phyloP scores from a whole-genome alignment of 305 asterid species.

The Solanum hybrid region DNA sequence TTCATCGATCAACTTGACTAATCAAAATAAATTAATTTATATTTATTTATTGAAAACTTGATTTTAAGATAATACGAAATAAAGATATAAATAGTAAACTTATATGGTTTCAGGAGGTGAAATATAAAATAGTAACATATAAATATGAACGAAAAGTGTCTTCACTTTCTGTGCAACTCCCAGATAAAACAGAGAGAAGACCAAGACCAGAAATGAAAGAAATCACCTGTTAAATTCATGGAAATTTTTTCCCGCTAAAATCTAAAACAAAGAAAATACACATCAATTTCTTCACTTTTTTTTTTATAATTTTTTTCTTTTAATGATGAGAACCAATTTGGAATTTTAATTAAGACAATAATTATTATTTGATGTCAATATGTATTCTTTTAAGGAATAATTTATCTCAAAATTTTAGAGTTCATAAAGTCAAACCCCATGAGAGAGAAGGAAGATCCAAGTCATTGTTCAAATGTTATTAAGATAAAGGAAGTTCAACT shows the following conservation, averaged over 20 bases:
- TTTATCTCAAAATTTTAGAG: neutral
- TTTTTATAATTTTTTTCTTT: neutral
- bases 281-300: neutral
- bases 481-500: conserved; percentile 23
- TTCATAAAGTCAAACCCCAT: neutral
- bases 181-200: neutral
- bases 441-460: conserved; percentile 22
- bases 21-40: too few species aligned
- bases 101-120: neutral
- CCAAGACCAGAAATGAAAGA: neutral
- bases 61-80: too few species aligned
- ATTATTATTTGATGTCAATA: neutral
- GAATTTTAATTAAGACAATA: neutral
- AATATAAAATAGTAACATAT: neutral
- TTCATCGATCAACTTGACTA: neutral
- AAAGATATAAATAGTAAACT: too few species aligned
- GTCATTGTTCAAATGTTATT: conserved; percentile 53
- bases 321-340: neutral
- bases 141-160: too few species aligned
- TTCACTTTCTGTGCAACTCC: neutral
- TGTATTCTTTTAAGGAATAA: neutral
- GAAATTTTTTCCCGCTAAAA: neutral
- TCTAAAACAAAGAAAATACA: neutral
- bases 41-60: accelerated
- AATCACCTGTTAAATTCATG: neutral